Base-by-base conservation (phyloP, 768 basidiomycete genomes). In the Serpula lacrymans region DNA sequence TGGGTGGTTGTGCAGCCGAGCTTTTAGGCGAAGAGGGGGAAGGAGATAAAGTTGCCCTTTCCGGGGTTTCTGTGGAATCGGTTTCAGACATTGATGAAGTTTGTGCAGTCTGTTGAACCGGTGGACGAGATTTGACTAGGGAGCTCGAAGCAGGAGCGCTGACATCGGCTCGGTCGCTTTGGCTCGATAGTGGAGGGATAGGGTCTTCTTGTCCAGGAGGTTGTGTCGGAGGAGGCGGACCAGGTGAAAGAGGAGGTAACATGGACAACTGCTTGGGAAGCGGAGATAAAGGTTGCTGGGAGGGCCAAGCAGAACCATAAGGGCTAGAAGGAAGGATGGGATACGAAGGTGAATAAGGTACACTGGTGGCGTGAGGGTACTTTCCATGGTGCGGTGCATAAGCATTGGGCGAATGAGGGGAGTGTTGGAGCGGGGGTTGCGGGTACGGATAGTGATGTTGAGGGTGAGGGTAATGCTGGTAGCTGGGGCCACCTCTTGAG, bases 221-320 rank as follows among this genome's bases (percentile, higher is more conserved):
- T 21, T 45, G 37, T 17, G 45, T 14, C 8, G 18, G 14, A 9
- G 34, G 37, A 26, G 30, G 26, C 16, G 34, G 28, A 29, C 22
- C 34, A 37, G 21, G 47, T 28, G 48, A 53, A 33, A 55, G 45
- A 20, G 53, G 58, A 17, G 59, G 58, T 12, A 72, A 69, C 67
- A 77, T 77, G 7, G 76, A 72, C 2, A 80, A 66, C 43, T 82
- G 82, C 63, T 82, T 82, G 43, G 82, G 82, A 18, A 81, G 51
- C 2, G 80, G 78, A 1, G 81, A 82, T 18, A 77, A 56, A 22
- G 65, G 69, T 21, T 71, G 68, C 41, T 70, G 69, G 33, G 62
- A 46, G 28, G 69, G 65, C 75, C 75, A 78, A 18, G 69, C 59
- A 17, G 72, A 57, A n/a, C 54, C 52, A 45, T 65, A 71, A 23